Conservation (phyloP, 1,284 basidiomycete genomes). For the Moesziomyces antarcticus region DNA sequence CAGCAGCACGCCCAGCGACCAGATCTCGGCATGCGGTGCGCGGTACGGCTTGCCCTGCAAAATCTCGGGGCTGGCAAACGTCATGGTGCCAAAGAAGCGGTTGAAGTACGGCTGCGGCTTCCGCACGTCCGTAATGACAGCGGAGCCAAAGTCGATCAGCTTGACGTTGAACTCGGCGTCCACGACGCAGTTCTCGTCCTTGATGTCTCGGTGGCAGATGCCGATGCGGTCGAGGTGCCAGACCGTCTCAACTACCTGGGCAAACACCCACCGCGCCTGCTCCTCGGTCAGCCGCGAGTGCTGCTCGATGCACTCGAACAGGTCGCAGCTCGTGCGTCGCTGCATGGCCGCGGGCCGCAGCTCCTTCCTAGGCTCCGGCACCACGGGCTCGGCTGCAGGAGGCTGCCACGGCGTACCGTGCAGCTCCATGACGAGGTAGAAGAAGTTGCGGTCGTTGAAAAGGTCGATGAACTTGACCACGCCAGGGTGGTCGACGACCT, state of each 20-base stretch:
- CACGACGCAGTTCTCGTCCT: slow-evolving; percentile 88
- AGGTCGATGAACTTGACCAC: slow-evolving; percentile 85
- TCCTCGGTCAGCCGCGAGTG: slow-evolving; percentile 82
- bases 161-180: slow-evolving; percentile 77
- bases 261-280: slow-evolving; percentile 83
- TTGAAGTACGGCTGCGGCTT: slow-evolving; percentile 77
- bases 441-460: slow-evolving; percentile 84
- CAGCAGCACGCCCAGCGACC: slow-evolving; percentile 90
- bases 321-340: slow-evolving; percentile 83
- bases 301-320: slow-evolving; percentile 93
- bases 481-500: slow-evolving; percentile 79
- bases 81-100: slow-evolving; percentile 63
- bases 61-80: slow-evolving; percentile 75
- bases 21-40: slow-evolving; percentile 83
- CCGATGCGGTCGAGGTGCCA: slow-evolving; percentile 80
- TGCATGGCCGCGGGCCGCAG: slow-evolving; percentile 70
- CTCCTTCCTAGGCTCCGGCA: slow-evolving; percentile 3
- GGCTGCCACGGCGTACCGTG: slow-evolving; percentile 85
- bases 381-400: slow-evolving; percentile 19
- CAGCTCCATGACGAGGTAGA: slow-evolving; percentile 90
- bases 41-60: slow-evolving; percentile 76
- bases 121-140: slow-evolving; percentile 78
- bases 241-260: slow-evolving; percentile 86
- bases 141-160: slow-evolving; percentile 91
- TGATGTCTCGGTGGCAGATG: slow-evolving; percentile 89